Conservation (phyloP, 352 stramenopile genomes). For the Phytophthora cactorum region DNA sequence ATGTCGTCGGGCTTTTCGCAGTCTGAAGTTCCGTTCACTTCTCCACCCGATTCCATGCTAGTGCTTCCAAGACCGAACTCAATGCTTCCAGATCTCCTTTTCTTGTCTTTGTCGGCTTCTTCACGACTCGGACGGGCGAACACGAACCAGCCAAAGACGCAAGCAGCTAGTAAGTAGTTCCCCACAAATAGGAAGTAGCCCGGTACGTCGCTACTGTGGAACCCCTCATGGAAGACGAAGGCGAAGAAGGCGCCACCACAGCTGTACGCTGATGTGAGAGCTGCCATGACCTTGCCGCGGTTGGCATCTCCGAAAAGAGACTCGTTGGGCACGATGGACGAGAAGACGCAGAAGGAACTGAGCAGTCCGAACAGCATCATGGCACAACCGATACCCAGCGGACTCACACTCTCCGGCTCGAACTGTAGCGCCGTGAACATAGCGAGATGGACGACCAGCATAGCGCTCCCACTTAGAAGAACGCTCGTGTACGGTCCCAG, state of each 20-base stretch:
- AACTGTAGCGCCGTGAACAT: constrained; percentile 56
- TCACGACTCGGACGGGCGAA: constrained; percentile 38
- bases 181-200: constrained; percentile 82
- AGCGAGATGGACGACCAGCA: constrained; percentile 48
- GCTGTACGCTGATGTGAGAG: constrained; percentile 77
- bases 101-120: constrained; percentile 12
- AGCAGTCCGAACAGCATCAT: constrained; percentile 71
- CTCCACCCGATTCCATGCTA: constrained; percentile 30
- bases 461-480: constrained; percentile 46
- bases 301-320: constrained; percentile 73
- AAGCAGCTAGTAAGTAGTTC: constrained; percentile 52
- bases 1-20: constrained; percentile 50
- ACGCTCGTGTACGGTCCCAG: constrained; percentile 69
- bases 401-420: constrained; percentile 45
- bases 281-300: constrained; percentile 80
- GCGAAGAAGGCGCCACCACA: constrained; percentile 80
- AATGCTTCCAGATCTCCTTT: constrained; percentile 45
- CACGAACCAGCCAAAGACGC: constrained; percentile 54
- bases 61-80: constrained; percentile 50
- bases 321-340: constrained; percentile 81
- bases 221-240: constrained; percentile 67
- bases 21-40: constrained; percentile 24
- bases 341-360: constrained; percentile 78
- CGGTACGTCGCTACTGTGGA: constrained; percentile 60
- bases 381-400: constrained; percentile 54